Evolutionary conservation across 2,329 filamentous ascomycete genomes (phyloP), one percentile per base, ranked within the genome.

Genomic region (Epichloe baconii): DNA sequence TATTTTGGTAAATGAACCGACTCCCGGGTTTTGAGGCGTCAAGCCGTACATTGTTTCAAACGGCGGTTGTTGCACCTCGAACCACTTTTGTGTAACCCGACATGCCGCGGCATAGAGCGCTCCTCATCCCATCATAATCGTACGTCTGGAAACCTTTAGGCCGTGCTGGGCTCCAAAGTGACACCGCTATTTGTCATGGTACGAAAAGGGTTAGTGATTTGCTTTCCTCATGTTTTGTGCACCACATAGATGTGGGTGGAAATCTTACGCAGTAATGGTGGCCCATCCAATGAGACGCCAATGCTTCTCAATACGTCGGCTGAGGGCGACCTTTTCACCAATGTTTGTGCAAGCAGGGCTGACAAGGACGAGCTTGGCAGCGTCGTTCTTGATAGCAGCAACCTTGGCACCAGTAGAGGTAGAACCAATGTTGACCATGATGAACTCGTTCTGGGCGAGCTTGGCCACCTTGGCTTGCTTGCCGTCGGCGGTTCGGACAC

Each of bases 401-500:
- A 98, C 88, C 81, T 97, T 98, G 59, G 93, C 93, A 71, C 93
- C 93, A 14, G 91, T 96, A 45, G 93, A 94, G 10, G 91, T 97
- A 38, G 88, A 95, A 55, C 93, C 93, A 66, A 98, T 98, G 77
- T 98, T 98, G 59, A 98, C 93, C 93, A 98, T 97, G 71, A 98
- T 85, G 64, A 97, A 89, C 71, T 98, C 93, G 73, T 95, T 96
- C 83, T 97, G 98, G 52, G 89, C 78, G 58, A 98, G 78, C 77
- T 98, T 98, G 62, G 90, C 89, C 59, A 98, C 93, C 84, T 98
- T 98, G 65, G 91, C 91, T 73, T 97, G 93, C 78, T 98, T 98
- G 68, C 93, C 93, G 61, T 98, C 93, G 56, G 91, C 89, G 45
- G 93, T 95, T 75, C 94, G 90, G 63, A 98, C 93, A 82, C 93